Conservation (phyloP, 352 stramenopile genomes). For the Phytopythium kandeliae region DNA sequence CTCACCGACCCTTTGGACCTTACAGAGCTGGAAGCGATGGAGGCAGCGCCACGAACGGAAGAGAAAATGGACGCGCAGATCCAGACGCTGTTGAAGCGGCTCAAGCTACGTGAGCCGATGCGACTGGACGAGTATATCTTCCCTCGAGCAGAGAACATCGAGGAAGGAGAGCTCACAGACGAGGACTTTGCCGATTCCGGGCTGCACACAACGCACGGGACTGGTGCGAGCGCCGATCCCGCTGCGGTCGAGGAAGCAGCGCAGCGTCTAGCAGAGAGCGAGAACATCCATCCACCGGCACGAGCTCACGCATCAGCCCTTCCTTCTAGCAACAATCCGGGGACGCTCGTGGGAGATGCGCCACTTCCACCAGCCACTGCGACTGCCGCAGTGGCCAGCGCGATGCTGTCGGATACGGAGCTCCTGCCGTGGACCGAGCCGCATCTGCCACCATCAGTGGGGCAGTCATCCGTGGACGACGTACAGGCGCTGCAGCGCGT, state of each 20-base stretch:
- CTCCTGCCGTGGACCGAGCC: conserved; percentile 44
- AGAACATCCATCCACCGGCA: conserved; percentile 9
- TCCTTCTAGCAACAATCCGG: background rate
- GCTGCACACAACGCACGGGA: conserved; percentile 34
- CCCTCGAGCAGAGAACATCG: conserved; percentile 32
- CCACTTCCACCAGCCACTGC: background rate
- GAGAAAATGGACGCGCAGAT: conserved; percentile 56
- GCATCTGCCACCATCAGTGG: conserved; percentile 13
- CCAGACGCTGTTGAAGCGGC: conserved; percentile 33
- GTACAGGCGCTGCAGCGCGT: conserved; percentile 55
- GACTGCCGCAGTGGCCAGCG: background rate
- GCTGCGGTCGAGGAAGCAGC: conserved; percentile 15
- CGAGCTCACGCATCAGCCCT: background rate
- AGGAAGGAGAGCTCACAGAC: conserved; percentile 51
- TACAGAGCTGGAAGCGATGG: background rate
- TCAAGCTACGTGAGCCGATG: conserved; percentile 42
- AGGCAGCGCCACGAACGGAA: conserved; percentile 15
- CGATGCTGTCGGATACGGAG: conserved; percentile 17
- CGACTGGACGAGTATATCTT: conserved; percentile 49
- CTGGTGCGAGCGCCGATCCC: conserved; percentile 23
- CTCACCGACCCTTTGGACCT: background rate
- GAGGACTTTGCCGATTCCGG: conserved; percentile 67
- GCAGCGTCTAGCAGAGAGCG: conserved; percentile 14
- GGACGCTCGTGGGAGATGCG: background rate
- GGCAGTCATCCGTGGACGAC: conserved; percentile 21